These are phyloP conservation scores for Phyllosticta paracitricarpa DNA, from an alignment of 2,329 filamentous ascomycete genomes.

Conservation along the genomic window DNA sequence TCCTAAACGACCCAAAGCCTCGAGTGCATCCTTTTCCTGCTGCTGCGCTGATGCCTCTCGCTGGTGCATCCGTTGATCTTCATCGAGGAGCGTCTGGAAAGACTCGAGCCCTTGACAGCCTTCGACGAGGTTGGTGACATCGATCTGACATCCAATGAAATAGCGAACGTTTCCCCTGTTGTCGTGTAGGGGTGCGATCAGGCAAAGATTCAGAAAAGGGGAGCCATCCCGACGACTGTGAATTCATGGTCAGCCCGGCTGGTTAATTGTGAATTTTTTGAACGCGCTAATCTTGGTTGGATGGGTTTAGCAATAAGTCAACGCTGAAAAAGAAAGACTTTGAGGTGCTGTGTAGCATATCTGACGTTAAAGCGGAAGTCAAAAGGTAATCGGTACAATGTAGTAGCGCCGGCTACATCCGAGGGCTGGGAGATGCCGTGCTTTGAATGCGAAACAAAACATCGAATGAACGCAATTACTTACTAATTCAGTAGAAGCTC, in stretches of 20 bases:
- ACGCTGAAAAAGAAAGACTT: neutral
- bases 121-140: slow-evolving; percentile 57
- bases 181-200: slow-evolving; percentile 59
- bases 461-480: slow-evolving; percentile 14
- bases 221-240: slow-evolving; percentile 54
- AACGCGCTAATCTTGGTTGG: neutral
- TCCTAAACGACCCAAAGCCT: slow-evolving; percentile 18
- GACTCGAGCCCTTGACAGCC: slow-evolving; percentile 55
- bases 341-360: neutral
- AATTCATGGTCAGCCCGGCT: neutral
- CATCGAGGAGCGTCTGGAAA: slow-evolving; percentile 38
- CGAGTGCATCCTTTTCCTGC: slow-evolving; percentile 14
- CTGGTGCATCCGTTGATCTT: slow-evolving; percentile 11
- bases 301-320: neutral
- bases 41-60: slow-evolving; percentile 4
- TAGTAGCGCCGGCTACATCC: neutral
- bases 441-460: neutral
- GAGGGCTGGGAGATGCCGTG: neutral
- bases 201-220: slow-evolving; percentile 62
- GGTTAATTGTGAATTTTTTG: neutral
- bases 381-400: neutral
- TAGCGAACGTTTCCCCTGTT: slow-evolving; percentile 55
- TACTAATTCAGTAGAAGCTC: slow-evolving; percentile 67
- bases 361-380: neutral
- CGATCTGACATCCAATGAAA: slow-evolving; percentile 61